Evolutionary conservation across 106 monocot genomes (phyloP), one percentile per base, ranked within the genome.

Genomic region (Apostasia ramifera): DNA sequence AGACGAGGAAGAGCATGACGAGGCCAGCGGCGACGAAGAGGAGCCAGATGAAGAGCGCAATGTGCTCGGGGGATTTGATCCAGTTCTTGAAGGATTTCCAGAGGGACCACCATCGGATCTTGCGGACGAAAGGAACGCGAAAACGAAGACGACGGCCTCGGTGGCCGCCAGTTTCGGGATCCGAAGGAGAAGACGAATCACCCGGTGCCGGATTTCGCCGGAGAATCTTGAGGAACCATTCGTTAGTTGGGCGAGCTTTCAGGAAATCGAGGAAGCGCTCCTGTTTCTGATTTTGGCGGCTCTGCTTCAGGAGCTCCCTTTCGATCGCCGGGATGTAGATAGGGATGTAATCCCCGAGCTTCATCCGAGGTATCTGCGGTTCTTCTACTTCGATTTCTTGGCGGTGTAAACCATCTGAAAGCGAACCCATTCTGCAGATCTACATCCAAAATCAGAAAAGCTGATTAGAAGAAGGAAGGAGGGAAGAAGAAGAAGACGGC

Each of bases 181-280:
- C 12, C 9, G 59, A 5, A 1, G 67, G 12, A 0, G 61, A 48
- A 53, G 73, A 64, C 8, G 73, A 66, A 0, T 47, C 56, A 1
- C 45, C 41, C 12, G 44, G 2, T 8, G 12, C 45, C 6, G 53
- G 0, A 3, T 62, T 63, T 53, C 61, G 53, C 38, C 68, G 45
- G 43, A 44, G 73, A 66, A 75, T 7, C 62, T 41, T 58, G 15
- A 74, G 71, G 15, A 75, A 75, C 73, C 73, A 80, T 46, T 80
- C 79, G 3, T 69, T 66, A 13, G 72, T 54, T 15, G 79, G 74
- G 2, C 59, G 68, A 5, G 79, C 79, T 57, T 57, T 68, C 13
- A 74, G 41, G 56, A 79, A 79, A 44, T 79, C 79, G 1, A 79
- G 59, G 49, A 79, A 74, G 11, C 79, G 52, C 2, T 59, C 15